These are phyloP conservation scores for Phlyctochytrium planicorne DNA, from an alignment of 192 early-diverging fungal genomes.

Conservation along the genomic window DNA sequence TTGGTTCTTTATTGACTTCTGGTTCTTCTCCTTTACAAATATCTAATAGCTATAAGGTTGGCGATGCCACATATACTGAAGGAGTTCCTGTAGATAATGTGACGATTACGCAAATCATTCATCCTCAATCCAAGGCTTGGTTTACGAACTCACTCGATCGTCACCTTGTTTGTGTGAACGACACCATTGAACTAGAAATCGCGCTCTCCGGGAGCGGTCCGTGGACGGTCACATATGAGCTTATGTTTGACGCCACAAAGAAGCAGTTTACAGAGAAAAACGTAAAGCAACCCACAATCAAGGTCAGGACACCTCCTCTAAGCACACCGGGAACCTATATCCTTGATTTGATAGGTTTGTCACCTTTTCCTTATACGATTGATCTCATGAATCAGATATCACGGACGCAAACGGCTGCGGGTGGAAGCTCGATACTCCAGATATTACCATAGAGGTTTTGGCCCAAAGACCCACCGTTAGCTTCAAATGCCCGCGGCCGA, in stretches of 20 bases:
- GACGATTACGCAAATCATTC: conserved; percentile 47
- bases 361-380: not conserved
- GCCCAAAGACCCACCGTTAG: conserved; percentile 35
- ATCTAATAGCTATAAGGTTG: conserved; percentile 30
- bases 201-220: conserved; percentile 40
- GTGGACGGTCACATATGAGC: conserved; percentile 45
- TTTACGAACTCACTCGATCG: conserved; percentile 22
- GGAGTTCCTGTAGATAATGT: conserved; percentile 31
- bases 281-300: conserved; percentile 2
- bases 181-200: conserved; percentile 32
- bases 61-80: conserved; percentile 43
- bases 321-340: conserved; percentile 37
- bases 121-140: conserved; percentile 42
- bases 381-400: conserved; percentile 26
- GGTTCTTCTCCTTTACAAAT: not conserved
- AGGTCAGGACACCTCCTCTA: conserved; percentile 28
- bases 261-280: conserved; percentile 8
- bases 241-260: conserved; percentile 33
- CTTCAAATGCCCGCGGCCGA: conserved; percentile 36
- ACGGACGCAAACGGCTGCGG: conserved; percentile 50
- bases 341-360: conserved; percentile 41
- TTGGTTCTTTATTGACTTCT: conserved; percentile 20
- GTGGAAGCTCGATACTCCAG: conserved; percentile 26
- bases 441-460: conserved; percentile 43
- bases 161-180: conserved; percentile 36